Evolutionary conservation across 129 eudicot species (phyloP).

Genomic region (Lactuca sativa): DNA sequence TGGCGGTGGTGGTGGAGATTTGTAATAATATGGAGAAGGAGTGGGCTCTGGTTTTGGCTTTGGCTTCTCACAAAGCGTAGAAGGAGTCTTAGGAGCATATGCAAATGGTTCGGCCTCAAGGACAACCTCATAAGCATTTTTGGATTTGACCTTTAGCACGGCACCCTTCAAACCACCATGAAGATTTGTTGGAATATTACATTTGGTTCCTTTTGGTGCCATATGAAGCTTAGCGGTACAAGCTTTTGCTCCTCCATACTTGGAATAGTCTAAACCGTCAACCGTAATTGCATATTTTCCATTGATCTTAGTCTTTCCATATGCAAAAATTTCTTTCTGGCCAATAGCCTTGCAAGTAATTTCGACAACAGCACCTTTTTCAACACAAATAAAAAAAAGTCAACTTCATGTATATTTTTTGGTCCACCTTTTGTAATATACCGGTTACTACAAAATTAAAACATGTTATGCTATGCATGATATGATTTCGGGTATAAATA

Average conservation of each 20-base stretch:
- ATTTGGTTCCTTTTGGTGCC: constrained; percentile 53
- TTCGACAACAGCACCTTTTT: too few species aligned
- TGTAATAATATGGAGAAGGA: constrained; percentile 15
- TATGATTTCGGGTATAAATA: too few species aligned
- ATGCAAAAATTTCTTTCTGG: too few species aligned
- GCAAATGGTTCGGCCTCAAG: constrained; percentile 63
- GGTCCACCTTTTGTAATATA: neutral
- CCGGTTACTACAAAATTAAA: too few species aligned
- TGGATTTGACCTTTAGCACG: constrained; percentile 54
- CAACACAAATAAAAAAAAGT: neutral
- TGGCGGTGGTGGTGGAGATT: too few species aligned
- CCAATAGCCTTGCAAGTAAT: too few species aligned
- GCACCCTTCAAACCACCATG: constrained; percentile 66
- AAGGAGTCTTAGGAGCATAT: constrained; percentile 53
- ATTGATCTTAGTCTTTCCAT: too few species aligned
- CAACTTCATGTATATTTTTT: constrained; percentile 6
- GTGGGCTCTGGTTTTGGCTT: constrained; percentile 39
- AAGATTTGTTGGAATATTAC: constrained; percentile 50
- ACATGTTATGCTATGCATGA: too few species aligned
- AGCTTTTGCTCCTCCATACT: constrained; percentile 65
- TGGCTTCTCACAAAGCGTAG: constrained; percentile 39
- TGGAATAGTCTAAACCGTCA: constrained; percentile 53
- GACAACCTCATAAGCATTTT: constrained; percentile 43
- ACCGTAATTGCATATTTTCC: constrained; percentile 29
- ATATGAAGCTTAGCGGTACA: constrained; percentile 60